These are phyloP conservation scores for Linnemannia zychae DNA, from an alignment of 192 early-diverging fungal species.

Conservation along the genomic window DNA sequence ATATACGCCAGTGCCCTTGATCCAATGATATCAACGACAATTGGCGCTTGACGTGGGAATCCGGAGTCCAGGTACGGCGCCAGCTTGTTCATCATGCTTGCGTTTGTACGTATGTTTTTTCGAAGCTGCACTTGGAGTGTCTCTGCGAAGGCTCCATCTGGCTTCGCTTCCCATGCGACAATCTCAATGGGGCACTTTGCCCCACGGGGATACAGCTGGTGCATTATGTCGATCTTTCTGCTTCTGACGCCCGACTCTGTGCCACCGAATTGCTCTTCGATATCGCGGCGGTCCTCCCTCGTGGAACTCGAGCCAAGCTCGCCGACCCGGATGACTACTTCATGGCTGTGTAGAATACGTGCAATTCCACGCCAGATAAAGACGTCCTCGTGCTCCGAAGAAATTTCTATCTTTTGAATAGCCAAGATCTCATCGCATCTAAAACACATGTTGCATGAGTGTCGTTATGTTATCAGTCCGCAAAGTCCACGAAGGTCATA, in stretches of 20 bases:
- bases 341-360: background rate
- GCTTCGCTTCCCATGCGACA: constrained; percentile 20
- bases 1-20: constrained; percentile 11
- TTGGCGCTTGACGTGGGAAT: constrained; percentile 8
- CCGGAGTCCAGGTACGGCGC: constrained; percentile 1
- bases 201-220: background rate
- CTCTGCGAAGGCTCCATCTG: background rate
- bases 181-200: constrained; percentile 11
- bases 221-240: constrained; percentile 5
- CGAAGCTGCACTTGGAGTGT: constrained; percentile 5
- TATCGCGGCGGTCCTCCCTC: background rate
- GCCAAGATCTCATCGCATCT: constrained; percentile 13
- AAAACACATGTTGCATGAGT: background rate
- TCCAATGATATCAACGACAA: constrained; percentile 20
- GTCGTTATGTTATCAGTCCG: background rate
- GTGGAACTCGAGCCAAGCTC: constrained; percentile 11
- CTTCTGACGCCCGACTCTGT: background rate
- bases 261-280: background rate
- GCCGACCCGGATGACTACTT: constrained; percentile 7
- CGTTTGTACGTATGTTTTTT: constrained; percentile 21
- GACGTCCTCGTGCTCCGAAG: constrained; percentile 14
- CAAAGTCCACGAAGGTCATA: background rate
- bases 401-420: background rate
- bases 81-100: constrained; percentile 16
- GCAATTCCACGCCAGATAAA: constrained; percentile 17